Evolutionary conservation across 192 early-diverging fungal species (phyloP).

Genomic region (Podila epicladia): DNA sequence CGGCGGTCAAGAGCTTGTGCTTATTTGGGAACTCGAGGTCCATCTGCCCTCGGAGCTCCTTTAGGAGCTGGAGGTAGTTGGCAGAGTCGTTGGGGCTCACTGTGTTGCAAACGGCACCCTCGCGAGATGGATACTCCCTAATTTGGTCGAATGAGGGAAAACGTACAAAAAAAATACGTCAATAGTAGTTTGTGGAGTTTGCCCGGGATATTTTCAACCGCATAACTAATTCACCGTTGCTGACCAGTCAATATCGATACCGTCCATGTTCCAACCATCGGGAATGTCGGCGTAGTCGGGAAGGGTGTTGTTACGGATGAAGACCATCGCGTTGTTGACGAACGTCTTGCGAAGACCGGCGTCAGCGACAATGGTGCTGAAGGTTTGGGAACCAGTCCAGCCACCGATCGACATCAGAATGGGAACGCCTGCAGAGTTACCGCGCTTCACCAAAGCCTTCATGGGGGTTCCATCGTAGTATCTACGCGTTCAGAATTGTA

Average conservation of each 20-base stretch:
- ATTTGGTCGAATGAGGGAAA: constrained; percentile 1
- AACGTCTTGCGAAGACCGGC: constrained; percentile 57
- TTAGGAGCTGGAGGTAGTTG: constrained; percentile 69
- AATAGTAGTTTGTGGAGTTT: background rate
- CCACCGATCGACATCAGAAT: constrained; percentile 74
- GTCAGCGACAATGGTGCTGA: constrained; percentile 63
- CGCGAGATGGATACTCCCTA: constrained; percentile 73
- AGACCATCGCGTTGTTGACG: constrained; percentile 61
- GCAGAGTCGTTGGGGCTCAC: constrained; percentile 62
- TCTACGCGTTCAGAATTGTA: background rate
- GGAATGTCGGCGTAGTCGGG: constrained; percentile 12
- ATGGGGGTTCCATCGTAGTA: constrained; percentile 43
- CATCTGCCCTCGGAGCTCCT: constrained; percentile 64
- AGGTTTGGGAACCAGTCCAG: constrained; percentile 76
- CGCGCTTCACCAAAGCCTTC: constrained; percentile 13
- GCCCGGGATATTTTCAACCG: background rate
- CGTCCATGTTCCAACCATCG: constrained; percentile 45
- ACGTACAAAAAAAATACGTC: background rate
- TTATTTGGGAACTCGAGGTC: constrained; percentile 44
- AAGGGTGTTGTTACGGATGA: constrained; percentile 34
- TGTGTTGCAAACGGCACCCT: constrained; percentile 64
- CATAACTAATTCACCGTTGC: background rate
- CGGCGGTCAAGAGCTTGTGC: constrained; percentile 68
- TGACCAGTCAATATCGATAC: constrained; percentile 49
- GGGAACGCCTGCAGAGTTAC: constrained; percentile 23